These are phyloP conservation scores for Irpex sp. DNA, from an alignment of 1,284 basidiomycete genomes.

Conservation along the genomic window DNA sequence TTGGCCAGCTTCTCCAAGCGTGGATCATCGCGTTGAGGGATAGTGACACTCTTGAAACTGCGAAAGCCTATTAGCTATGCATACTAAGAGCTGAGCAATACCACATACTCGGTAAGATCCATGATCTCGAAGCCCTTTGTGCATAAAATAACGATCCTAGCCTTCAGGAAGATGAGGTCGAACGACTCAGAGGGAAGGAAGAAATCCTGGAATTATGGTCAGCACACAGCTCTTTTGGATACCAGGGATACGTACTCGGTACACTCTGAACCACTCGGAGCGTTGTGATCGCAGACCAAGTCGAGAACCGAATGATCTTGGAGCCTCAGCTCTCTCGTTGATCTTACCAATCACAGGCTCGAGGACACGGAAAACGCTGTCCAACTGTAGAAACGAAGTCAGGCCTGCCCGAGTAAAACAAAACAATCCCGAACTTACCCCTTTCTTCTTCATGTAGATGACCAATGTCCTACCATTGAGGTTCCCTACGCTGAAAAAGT, in stretches of 20 bases:
- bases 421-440: constrained; percentile 48
- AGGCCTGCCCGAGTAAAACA: not conserved
- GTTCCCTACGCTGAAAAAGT: constrained; percentile 92
- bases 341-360: constrained; percentile 89
- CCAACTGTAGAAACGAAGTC: constrained; percentile 42
- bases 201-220: constrained; percentile 60
- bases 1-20: constrained; percentile 71
- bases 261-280: constrained; percentile 90
- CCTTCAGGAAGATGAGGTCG: constrained; percentile 87
- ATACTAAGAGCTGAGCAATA: not conserved
- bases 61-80: not conserved
- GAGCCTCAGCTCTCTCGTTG: constrained; percentile 67
- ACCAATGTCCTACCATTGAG: constrained; percentile 84
- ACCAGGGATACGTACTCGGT: constrained; percentile 50
- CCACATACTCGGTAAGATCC: constrained; percentile 81
- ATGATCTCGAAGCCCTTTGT: constrained; percentile 97
- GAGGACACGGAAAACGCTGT: constrained; percentile 90
- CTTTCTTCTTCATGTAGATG: constrained; percentile 95
- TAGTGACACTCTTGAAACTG: constrained; percentile 86
- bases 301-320: constrained; percentile 64
- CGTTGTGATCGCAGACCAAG: constrained; percentile 74
- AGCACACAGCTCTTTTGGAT: not conserved
- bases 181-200: constrained; percentile 88
- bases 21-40: constrained; percentile 77
- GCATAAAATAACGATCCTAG: constrained; percentile 89